Percentiles rank a stretch among this genome's conserved stretches.
These are phyloP conservation scores for Paraglomus brasilianum DNA, from an alignment of 192 early-diverging fungal genomes.

Conservation along the genomic window DNA sequence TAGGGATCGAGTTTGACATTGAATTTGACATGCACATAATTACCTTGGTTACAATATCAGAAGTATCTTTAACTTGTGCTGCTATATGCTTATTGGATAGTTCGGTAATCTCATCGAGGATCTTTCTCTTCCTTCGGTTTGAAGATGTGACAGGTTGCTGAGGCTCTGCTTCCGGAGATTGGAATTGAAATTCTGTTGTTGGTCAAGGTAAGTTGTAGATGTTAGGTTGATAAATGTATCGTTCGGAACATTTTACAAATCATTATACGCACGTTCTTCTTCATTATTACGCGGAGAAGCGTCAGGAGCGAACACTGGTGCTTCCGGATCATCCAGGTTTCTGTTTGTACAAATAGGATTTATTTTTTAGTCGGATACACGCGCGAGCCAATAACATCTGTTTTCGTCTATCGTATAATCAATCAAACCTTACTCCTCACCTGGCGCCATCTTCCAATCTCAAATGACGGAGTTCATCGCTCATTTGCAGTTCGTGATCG, in stretches of 20 bases:
- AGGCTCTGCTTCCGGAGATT: neutral
- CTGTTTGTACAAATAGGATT: too few relatives aligned
- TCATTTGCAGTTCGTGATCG: too few relatives aligned
- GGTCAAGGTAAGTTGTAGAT: neutral
- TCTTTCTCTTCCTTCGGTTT: conserved; percentile 55
- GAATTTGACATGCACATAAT: neutral
- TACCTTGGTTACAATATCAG: conserved; percentile 49
- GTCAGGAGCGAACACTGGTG: neutral
- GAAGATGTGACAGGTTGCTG: conserved; percentile 1
- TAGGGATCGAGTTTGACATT: too few relatives aligned
- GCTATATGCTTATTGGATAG: conserved; percentile 54
- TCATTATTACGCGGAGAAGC: neutral
- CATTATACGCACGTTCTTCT: neutral
- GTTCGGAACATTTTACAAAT: neutral
- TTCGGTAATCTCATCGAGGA: conserved; percentile 70
- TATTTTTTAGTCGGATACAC: too few relatives aligned
- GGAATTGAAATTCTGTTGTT: neutral
- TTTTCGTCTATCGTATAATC: too few relatives aligned
- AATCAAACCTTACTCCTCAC: too few relatives aligned
- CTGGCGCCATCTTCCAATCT: too few relatives aligned
- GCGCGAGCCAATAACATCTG: too few relatives aligned
- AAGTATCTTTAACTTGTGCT: conserved; percentile 54
- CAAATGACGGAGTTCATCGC: too few relatives aligned
- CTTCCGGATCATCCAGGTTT: neutral
- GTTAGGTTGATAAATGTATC: too few relatives aligned